Evolutionary conservation across 2,329 filamentous ascomycete species (phyloP).

Genomic region (Penicillium aurantiogriseum): DNA sequence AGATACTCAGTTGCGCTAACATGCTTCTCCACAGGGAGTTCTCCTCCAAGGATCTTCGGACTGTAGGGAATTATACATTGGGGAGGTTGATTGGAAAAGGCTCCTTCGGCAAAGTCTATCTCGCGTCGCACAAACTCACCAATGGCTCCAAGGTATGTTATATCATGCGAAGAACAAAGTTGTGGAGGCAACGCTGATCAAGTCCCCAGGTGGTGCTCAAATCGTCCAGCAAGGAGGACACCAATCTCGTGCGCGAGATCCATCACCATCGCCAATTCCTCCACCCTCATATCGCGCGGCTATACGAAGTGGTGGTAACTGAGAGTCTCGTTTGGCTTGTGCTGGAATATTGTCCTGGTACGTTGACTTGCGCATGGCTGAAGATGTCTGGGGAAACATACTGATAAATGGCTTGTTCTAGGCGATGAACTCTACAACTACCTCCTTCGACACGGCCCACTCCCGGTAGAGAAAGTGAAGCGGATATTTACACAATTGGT

Average conservation of each 20-base stretch:
- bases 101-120: conserved; percentile 97
- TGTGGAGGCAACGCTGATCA: conserved; percentile 7
- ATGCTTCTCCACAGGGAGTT: conserved; percentile 68
- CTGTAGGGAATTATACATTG: conserved; percentile 91
- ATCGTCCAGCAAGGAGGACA: conserved; percentile 92
- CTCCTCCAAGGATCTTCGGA: conserved; percentile 82
- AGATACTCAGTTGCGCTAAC: conserved; percentile 10
- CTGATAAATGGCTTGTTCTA: conserved; percentile 35
- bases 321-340: conserved; percentile 94
- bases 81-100: conserved; percentile 93
- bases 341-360: conserved; percentile 92
- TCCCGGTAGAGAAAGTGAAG: conserved; percentile 83
- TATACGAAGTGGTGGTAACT: conserved; percentile 98
- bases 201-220: conserved; percentile 83
- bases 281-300: conserved; percentile 91
- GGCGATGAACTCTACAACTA: conserved; percentile 98
- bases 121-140: conserved; percentile 93
- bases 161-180: neutral
- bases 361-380: conserved; percentile 2
- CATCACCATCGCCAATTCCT: conserved; percentile 98
- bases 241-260: conserved; percentile 94
- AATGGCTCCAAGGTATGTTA: conserved; percentile 85
- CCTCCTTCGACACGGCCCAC: conserved; percentile 78
- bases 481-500: conserved; percentile 95
- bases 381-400: neutral